These are phyloP conservation scores for Tylopilus sp. DNA, from an alignment of 768 basidiomycete genomes.

Conservation along the genomic window DNA sequence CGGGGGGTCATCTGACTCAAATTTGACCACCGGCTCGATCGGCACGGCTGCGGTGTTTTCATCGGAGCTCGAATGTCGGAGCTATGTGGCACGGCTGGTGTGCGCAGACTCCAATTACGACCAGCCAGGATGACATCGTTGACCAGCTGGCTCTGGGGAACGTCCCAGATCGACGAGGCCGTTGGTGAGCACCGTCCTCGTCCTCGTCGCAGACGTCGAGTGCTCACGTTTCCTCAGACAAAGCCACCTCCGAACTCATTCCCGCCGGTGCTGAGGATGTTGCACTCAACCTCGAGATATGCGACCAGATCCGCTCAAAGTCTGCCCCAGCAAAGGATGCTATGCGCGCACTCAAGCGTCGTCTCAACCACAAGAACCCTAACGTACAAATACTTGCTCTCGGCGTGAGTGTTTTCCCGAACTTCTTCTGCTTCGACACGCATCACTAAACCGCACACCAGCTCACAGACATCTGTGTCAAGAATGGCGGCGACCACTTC, in stretches of 20 bases:
- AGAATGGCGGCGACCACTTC: constrained; percentile 96
- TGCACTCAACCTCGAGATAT: constrained; percentile 90
- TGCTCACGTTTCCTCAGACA: constrained; percentile 55
- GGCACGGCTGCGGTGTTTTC: background rate
- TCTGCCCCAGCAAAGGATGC: constrained; percentile 80
- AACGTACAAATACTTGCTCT: constrained; percentile 91
- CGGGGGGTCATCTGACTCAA: background rate
- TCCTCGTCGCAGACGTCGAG: constrained; percentile 3
- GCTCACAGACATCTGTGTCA: constrained; percentile 89
- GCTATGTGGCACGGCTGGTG: constrained; percentile 16
- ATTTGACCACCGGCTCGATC: constrained; percentile 4
- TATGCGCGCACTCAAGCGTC: constrained; percentile 82
- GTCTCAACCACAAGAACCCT: constrained; percentile 91
- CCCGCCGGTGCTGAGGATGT: constrained; percentile 87
- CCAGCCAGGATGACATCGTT: constrained; percentile 50
- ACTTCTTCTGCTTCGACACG: background rate
- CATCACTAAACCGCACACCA: constrained; percentile 28
- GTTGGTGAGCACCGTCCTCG: constrained; percentile 52
- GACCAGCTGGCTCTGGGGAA: constrained; percentile 75
- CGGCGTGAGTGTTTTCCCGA: constrained; percentile 50
- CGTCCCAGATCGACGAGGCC: constrained; percentile 78
- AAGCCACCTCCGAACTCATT: constrained; percentile 88
- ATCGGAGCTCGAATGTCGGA: constrained; percentile 24
- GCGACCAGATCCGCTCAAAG: constrained; percentile 94
- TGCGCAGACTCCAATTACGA: constrained; percentile 6